phyloP scores from a whole-genome alignment of 352 stramenopile genomes.

The Phytophthora parvispora region DNA sequence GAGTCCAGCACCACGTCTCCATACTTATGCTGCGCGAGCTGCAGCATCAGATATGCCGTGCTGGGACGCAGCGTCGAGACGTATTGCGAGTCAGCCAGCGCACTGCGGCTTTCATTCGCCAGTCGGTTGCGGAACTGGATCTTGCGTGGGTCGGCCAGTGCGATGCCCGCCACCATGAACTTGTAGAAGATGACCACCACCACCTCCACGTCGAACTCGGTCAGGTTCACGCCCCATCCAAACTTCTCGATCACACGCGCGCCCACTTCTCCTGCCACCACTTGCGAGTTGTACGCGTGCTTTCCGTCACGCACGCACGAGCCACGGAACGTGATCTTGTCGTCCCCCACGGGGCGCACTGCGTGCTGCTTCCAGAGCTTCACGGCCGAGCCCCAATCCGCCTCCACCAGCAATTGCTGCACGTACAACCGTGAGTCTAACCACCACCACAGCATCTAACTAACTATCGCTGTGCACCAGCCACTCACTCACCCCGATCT shows the following conservation, averaged over 20 bases:
- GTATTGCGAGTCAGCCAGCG: constrained; percentile 68
- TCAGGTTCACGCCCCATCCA: constrained; percentile 71
- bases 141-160: constrained; percentile 63
- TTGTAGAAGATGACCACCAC: constrained; percentile 83
- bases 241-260: constrained; percentile 66
- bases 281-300: constrained; percentile 78
- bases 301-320: constrained; percentile 85
- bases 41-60: constrained; percentile 82
- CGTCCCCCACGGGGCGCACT: constrained; percentile 24
- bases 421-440: constrained; percentile 7
- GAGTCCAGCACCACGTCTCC: constrained; percentile 84
- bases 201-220: constrained; percentile 76
- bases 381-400: constrained; percentile 66
- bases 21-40: constrained; percentile 59
- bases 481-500: constrained; percentile 68
- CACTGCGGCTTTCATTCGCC: constrained; percentile 71
- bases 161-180: constrained; percentile 72
- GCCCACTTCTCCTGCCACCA: constrained; percentile 70
- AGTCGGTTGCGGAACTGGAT: constrained; percentile 79
- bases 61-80: constrained; percentile 82
- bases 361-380: constrained; percentile 67
- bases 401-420: constrained; percentile 58
- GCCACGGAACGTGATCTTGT: constrained; percentile 65
- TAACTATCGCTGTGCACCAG: background rate
- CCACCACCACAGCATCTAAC: background rate